These are phyloP conservation scores for Podaxis mareebaensis DNA, from an alignment of 768 basidiomycete genomes.

Conservation along the genomic window DNA sequence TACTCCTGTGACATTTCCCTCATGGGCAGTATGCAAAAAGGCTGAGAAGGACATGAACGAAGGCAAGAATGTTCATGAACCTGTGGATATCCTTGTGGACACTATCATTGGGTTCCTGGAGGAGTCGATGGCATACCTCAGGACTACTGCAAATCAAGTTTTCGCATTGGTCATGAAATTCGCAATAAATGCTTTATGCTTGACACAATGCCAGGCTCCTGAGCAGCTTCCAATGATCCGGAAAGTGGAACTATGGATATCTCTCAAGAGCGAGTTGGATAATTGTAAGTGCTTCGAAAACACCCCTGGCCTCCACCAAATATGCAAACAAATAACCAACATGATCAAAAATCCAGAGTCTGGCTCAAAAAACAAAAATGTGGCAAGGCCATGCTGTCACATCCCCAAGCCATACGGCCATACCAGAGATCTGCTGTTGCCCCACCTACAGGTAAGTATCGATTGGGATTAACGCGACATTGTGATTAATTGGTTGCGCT, in stretches of 20 bases:
- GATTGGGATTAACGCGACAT: neutral
- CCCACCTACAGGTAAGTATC: constrained; percentile 35
- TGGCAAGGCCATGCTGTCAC: constrained; percentile 74
- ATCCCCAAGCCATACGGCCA: constrained; percentile 56
- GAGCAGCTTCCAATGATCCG: constrained; percentile 45
- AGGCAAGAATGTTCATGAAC: constrained; percentile 32
- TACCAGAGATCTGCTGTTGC: constrained; percentile 32
- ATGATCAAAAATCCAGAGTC: constrained; percentile 20
- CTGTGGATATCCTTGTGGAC: constrained; percentile 86
- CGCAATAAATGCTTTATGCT: constrained; percentile 62
- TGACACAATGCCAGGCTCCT: constrained; percentile 50
- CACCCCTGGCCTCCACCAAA: constrained; percentile 57
- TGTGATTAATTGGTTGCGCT: neutral
- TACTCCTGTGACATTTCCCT: constrained; percentile 43
- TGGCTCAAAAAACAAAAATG: neutral
- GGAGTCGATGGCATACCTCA: constrained; percentile 76
- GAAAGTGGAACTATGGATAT: constrained; percentile 59
- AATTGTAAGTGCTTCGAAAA: constrained; percentile 61
- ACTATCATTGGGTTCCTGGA: constrained; percentile 88
- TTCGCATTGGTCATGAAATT: constrained; percentile 78
- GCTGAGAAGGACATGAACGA: constrained; percentile 42
- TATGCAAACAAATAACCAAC: constrained; percentile 63
- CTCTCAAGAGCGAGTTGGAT: constrained; percentile 46
- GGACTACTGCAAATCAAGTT: constrained; percentile 76
- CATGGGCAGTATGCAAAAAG: constrained; percentile 77